A percentile compares a stretch with the other conserved stretches of the same genome.
Conservation (phyloP, 1,284 basidiomycete species). For the Heterobasidion annosum region DNA sequence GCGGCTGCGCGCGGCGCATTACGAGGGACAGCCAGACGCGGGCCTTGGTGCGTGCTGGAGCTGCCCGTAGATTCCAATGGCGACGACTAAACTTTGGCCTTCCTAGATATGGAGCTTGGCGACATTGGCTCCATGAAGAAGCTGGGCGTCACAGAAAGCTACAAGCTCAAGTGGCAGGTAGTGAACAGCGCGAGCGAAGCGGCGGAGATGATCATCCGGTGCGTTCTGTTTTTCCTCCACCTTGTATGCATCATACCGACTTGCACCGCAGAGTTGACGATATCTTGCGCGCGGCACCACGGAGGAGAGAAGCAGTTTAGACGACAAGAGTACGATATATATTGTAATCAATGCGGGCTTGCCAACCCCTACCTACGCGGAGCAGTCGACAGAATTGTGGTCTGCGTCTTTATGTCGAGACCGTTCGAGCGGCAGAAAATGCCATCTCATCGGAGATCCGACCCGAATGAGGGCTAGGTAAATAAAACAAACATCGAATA, state of each 20-base stretch:
- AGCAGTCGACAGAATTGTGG: too few relatives aligned
- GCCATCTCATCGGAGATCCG: too few relatives aligned
- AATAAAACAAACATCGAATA: too few relatives aligned
- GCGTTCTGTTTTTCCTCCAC: constrained; percentile 23
- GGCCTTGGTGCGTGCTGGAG: constrained; percentile 62
- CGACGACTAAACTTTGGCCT: too few relatives aligned
- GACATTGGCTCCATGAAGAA: constrained; percentile 82
- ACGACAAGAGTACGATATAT: neutral
- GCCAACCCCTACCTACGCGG: too few relatives aligned
- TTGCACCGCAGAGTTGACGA: constrained; percentile 48
- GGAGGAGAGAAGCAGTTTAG: constrained; percentile 42
- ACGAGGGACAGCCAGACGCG: constrained; percentile 78
- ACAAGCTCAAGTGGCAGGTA: constrained; percentile 95
- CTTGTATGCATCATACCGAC: neutral
- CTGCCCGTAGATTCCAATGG: too few relatives aligned
- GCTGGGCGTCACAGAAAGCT: constrained; percentile 91
- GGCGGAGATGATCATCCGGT: constrained; percentile 97
- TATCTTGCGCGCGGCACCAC: constrained; percentile 55
- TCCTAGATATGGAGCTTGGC: constrained; percentile 80
- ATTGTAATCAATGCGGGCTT: neutral
- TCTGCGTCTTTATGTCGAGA: too few relatives aligned
- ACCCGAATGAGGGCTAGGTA: too few relatives aligned
- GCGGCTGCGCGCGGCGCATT: constrained; percentile 88
- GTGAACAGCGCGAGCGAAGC: constrained; percentile 93
- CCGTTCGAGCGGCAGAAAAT: too few relatives aligned